phyloP scores from a whole-genome alignment of 2,329 filamentous ascomycete genomes.

The Calonectria pseudoturangicola region DNA sequence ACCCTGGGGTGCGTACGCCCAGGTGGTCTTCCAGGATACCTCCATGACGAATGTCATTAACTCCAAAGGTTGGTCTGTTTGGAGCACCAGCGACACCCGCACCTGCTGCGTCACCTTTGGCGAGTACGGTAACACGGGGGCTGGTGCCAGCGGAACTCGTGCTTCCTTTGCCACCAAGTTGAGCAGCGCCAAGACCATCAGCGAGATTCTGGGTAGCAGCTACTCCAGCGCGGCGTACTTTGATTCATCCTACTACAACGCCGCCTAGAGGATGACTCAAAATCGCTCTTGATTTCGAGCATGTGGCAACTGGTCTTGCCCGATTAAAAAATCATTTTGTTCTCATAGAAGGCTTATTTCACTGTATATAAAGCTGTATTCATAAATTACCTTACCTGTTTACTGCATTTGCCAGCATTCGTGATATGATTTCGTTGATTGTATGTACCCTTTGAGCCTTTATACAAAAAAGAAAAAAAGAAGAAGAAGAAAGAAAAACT shows the following conservation, averaged over 20 bases:
- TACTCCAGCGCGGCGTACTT: slow-evolving; percentile 10
- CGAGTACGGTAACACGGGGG: slow-evolving; percentile 76
- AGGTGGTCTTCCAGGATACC: slow-evolving; percentile 70
- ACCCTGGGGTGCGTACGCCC: slow-evolving; percentile 67
- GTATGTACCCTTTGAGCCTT: no score
- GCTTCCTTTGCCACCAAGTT: slow-evolving; percentile 39
- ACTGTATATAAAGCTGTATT: no score
- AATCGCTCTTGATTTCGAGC: no score
- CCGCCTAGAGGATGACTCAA: no score
- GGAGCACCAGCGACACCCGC: slow-evolving; percentile 69
- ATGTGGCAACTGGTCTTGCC: no score
- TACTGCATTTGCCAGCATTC: no score
- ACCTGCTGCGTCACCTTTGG: slow-evolving; percentile 73
- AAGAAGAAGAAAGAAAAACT: no score
- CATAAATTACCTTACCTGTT: no score
- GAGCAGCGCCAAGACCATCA: slow-evolving; percentile 14
- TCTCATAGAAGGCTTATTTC: no score
- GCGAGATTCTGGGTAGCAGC: slow-evolving; percentile 5
- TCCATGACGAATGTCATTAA: slow-evolving; percentile 74
- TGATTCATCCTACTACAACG: slow-evolving; percentile 18
- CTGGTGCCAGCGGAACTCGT: slow-evolving; percentile 70
- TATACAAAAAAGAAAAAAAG: no score
- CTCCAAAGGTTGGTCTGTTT: slow-evolving; percentile 73
- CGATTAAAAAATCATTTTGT: no score
- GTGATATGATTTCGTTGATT: no score